phyloP scores from a whole-genome alignment of 768 basidiomycete genomes.

The Dendrothele bispora region DNA sequence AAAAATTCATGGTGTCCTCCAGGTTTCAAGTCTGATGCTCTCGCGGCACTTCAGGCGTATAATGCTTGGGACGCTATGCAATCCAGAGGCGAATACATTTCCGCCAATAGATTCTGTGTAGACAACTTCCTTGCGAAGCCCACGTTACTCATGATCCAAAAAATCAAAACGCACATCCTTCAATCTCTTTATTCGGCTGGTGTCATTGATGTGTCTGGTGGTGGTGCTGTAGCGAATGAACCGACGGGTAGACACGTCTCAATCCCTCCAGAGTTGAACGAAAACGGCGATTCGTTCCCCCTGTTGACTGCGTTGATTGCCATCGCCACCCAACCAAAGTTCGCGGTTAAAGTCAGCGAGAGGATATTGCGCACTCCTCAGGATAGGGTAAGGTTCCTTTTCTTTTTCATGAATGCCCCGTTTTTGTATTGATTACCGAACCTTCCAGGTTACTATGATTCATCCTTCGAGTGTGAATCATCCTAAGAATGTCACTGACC shows the following conservation, averaged over 20 bases:
- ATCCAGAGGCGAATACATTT: constrained; percentile 56
- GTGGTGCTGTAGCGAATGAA: constrained; percentile 42
- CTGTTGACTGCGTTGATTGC: constrained; percentile 83
- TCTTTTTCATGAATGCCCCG: constrained; percentile 1
- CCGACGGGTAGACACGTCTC: constrained; percentile 31
- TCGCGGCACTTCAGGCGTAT: constrained; percentile 79
- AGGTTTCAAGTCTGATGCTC: constrained; percentile 81
- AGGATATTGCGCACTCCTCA: constrained; percentile 69
- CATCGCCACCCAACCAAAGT: constrained; percentile 87
- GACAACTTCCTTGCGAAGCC: constrained; percentile 90
- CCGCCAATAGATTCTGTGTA: constrained; percentile 73
- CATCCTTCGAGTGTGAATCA: constrained; percentile 88
- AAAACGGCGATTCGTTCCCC: constrained; percentile 72
- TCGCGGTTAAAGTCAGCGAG: constrained; percentile 74
- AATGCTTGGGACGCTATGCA: constrained; percentile 80
- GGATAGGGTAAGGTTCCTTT: constrained; percentile 87
- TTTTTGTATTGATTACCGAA: constrained; percentile 5
- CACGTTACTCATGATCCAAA: constrained; percentile 78
- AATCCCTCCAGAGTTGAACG: constrained; percentile 69
- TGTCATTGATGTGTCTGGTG: constrained; percentile 79
- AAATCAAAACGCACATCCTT: constrained; percentile 76
- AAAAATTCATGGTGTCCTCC: constrained; percentile 79
- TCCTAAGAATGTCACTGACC: constrained; percentile 42
- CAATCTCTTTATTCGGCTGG: constrained; percentile 78
- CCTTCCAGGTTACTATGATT: constrained; percentile 64